These are phyloP conservation scores for Camptophora hylomeconis DNA, from an alignment of 2,329 filamentous ascomycete genomes.

Conservation along the genomic window DNA sequence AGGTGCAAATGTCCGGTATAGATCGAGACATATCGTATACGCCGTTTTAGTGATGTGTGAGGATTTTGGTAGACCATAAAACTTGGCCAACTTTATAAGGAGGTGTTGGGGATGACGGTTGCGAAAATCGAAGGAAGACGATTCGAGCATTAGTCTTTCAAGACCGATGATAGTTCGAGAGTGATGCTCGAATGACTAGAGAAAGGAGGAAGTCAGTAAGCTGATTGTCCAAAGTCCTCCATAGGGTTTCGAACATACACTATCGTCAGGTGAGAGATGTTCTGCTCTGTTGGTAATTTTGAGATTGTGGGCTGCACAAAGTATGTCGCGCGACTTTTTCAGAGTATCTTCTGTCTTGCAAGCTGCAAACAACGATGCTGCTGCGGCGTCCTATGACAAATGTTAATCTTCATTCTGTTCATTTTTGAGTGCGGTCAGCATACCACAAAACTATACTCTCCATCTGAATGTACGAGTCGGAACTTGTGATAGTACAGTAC, in stretches of 20 bases:
- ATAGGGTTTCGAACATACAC: slow-evolving; percentile 42
- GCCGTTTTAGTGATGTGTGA: slow-evolving; percentile 50
- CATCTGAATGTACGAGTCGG: slow-evolving; percentile 69
- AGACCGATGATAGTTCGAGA: slow-evolving; percentile 76
- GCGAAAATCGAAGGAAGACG: slow-evolving; percentile 85
- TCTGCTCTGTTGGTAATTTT: slow-evolving; percentile 52
- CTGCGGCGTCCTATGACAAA: slow-evolving; percentile 57
- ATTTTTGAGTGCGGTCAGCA: not conserved
- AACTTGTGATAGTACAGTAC: slow-evolving; percentile 92
- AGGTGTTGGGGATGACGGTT: slow-evolving; percentile 77
- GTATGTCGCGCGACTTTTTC: slow-evolving; percentile 88
- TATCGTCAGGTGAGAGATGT: slow-evolving; percentile 65
- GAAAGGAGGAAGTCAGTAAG: not conserved
- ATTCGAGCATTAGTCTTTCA: slow-evolving; percentile 85
- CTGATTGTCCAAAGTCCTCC: too few relatives aligned
- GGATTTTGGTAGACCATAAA: slow-evolving; percentile 40
- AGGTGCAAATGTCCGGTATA: slow-evolving; percentile 86
- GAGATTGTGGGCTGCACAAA: slow-evolving; percentile 80
- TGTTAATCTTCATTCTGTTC: slow-evolving; percentile 4
- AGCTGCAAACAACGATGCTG: slow-evolving; percentile 78
- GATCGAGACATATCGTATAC: slow-evolving; percentile 72
- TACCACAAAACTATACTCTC: slow-evolving; percentile 63
- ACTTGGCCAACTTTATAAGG: slow-evolving; percentile 63
- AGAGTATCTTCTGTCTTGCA: slow-evolving; percentile 98
- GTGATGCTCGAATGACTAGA: slow-evolving; percentile 65